Evolutionary conservation across 2,329 filamentous ascomycete genomes (phyloP), one percentile per base, ranked within the genome.

Genomic region (Aspergillus latus): DNA sequence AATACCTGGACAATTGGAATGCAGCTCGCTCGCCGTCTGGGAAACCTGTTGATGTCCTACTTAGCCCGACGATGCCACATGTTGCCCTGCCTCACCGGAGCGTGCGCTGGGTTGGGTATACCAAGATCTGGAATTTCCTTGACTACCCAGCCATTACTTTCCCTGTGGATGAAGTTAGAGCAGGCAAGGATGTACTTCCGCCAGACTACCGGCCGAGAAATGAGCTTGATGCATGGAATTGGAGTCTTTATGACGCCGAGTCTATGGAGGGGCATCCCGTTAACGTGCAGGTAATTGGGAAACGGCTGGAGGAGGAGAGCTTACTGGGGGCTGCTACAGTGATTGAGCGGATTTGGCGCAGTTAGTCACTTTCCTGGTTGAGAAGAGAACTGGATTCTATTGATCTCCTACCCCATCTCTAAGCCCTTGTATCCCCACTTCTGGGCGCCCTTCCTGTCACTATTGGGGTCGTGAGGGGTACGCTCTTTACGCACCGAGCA

Each of bases 21-120:
- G 66, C 66, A 0, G 70, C 75, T 0, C 72, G 64, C 13, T 81
- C 78, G 2, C 65, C 73, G 0, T 79, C 78, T 0, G 82, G 80
- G 0, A 72, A 71, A 4, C 61, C 65, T 0, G 80, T 84, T 0
- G 85, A 88, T 63, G 69, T 85, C 0, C 61, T 88, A 0, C 66
- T 88, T 0, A 76, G 79, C 62, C 85, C 85, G 0, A 78, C 81
- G 0, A 83, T 87, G 78, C 83, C 85, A 1, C 86, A 88, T 65
- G 72, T 80, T 0, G 78, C 83, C 1, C 78, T 74, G 8, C 68
- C 75, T 13, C 79, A 82, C 58, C 66, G 75, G 7, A 69, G 65
- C 45, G 71, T 77, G 42, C 67, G 72, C 11, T 80, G 77, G 77
- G 76, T 79, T 3, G 84, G 84, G 2, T 86, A 86, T 61, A 85